Evolutionary conservation across 1,284 basidiomycete species (phyloP).

Genomic region (Filobasidium uniguttulatum): DNA sequence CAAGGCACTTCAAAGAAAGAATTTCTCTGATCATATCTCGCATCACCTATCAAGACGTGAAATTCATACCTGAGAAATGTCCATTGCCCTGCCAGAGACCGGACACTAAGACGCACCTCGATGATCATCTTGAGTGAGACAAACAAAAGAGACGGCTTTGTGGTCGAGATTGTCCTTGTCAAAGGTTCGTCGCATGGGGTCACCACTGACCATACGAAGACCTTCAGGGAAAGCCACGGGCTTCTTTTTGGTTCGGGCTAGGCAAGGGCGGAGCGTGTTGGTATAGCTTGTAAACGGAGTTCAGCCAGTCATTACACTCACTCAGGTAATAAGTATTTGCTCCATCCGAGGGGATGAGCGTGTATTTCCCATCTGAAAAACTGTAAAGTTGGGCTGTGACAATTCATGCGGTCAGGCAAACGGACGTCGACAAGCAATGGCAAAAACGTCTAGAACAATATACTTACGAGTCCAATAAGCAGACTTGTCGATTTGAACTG

Average conservation of each 20-base stretch:
- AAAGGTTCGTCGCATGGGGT: conserved; percentile 26
- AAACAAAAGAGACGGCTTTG: conserved; percentile 36
- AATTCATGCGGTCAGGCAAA: neutral
- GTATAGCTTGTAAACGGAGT: neutral
- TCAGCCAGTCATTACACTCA: neutral
- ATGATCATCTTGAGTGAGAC: conserved; percentile 24
- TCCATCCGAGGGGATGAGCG: conserved; percentile 24
- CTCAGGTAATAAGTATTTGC: conserved; percentile 18
- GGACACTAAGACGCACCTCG: too few relatives aligned
- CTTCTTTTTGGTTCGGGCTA: conserved; percentile 20
- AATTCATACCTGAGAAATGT: too few relatives aligned
- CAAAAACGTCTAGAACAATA: neutral
- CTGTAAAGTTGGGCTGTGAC: conserved; percentile 33
- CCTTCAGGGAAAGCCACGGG: conserved; percentile 37
- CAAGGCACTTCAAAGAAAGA: conserved; percentile 32
- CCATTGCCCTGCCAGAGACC: conserved; percentile 16
- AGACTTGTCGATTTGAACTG: conserved; percentile 35
- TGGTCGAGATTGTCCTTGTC: conserved; percentile 20
- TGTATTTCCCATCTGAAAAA: conserved; percentile 23
- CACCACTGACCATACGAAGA: conserved; percentile 38
- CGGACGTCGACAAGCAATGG: neutral
- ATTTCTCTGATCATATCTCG: conserved; percentile 28
- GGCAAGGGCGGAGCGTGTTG: conserved; percentile 31
- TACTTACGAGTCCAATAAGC: conserved; percentile 37
- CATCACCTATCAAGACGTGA: conserved; percentile 16